These are phyloP conservation scores for Knoxia roxburghii DNA, from an alignment of 257 asterid species.

Conservation along the genomic window DNA sequence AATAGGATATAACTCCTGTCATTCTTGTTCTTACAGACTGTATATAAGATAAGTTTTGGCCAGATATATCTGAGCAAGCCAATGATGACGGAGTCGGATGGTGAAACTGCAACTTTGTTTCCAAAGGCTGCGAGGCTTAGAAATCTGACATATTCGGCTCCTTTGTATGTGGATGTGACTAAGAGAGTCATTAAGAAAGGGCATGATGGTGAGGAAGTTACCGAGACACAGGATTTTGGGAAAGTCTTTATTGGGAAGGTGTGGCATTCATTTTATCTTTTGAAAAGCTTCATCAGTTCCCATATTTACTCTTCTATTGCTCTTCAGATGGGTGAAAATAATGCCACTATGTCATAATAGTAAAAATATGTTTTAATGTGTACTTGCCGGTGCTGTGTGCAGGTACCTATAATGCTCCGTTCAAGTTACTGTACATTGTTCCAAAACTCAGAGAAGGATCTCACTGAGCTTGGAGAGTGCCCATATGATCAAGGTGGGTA, in stretches of 20 bases:
- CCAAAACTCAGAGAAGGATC: conserved; percentile 95
- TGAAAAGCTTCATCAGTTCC: background rate
- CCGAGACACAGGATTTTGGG: conserved; percentile 94
- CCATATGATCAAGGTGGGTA: conserved; percentile 98
- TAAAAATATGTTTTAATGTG: background rate
- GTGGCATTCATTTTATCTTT: conserved; percentile 8
- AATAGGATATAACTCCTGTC: background rate
- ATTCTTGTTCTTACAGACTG: conserved; percentile 53
- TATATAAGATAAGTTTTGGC: conserved; percentile 82
- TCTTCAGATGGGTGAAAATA: background rate
- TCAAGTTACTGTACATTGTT: conserved; percentile 91
- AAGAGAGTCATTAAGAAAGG: conserved; percentile 92
- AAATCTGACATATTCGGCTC: conserved; percentile 95
- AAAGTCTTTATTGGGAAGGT: conserved; percentile 99
- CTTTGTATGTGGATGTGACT: conserved; percentile 83
- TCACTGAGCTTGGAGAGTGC: conserved; percentile 98
- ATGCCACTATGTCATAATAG: background rate
- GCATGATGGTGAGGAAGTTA: conserved; percentile 95
- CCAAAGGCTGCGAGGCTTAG: conserved; percentile 99
- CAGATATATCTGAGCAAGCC: conserved; percentile 97
- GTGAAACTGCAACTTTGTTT: conserved; percentile 96
- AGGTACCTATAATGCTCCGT: conserved; percentile 96
- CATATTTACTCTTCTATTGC: background rate
- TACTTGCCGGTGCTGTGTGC: conserved; percentile 11
- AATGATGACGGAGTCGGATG: conserved; percentile 99